Evolutionary conservation across 345 rosid genomes (phyloP).

Genomic region (Nephelium lappaceum): DNA sequence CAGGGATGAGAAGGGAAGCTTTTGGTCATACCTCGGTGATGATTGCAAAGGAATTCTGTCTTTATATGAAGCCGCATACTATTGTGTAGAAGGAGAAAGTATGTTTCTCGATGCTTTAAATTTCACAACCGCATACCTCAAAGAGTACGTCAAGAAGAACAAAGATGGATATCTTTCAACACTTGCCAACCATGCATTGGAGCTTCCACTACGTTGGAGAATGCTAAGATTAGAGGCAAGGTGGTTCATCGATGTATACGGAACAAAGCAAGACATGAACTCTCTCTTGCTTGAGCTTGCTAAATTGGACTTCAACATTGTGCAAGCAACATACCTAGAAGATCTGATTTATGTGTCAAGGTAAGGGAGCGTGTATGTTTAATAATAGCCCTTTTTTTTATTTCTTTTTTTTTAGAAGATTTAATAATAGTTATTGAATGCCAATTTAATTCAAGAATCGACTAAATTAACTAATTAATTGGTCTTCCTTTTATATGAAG

Average conservation of each 20-base stretch:
- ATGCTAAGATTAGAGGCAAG: conserved; percentile 46
- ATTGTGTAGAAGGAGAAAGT: conserved; percentile 18
- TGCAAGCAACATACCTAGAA: conserved; percentile 43
- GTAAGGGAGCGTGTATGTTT: conserved; percentile 1
- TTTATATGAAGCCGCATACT: conserved; percentile 32
- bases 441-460: too few relatives aligned
- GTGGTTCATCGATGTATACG: conserved; percentile 48
- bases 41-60: conserved; percentile 17
- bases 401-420: too few relatives aligned
- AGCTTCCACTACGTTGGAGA: conserved; percentile 48
- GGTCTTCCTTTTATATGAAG: too few relatives aligned
- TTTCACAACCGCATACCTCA: conserved; percentile 13
- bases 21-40: too few relatives aligned
- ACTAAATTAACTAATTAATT: too few relatives aligned
- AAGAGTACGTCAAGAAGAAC: neutral
- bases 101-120: conserved; percentile 22
- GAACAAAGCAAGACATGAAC: conserved; percentile 13
- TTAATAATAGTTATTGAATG: too few relatives aligned
- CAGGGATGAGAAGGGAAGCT: too few relatives aligned
- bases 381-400: too few relatives aligned
- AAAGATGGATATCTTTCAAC: conserved; percentile 13
- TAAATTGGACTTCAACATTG: conserved; percentile 45
- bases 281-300: conserved; percentile 43
- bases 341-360: conserved; percentile 40
- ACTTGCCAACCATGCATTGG: conserved; percentile 36